A percentile compares a stretch with the other conserved stretches of the same genome.
phyloP scores from a whole-genome alignment of 2,329 filamentous ascomycete genomes.

The Penicillium italicum region DNA sequence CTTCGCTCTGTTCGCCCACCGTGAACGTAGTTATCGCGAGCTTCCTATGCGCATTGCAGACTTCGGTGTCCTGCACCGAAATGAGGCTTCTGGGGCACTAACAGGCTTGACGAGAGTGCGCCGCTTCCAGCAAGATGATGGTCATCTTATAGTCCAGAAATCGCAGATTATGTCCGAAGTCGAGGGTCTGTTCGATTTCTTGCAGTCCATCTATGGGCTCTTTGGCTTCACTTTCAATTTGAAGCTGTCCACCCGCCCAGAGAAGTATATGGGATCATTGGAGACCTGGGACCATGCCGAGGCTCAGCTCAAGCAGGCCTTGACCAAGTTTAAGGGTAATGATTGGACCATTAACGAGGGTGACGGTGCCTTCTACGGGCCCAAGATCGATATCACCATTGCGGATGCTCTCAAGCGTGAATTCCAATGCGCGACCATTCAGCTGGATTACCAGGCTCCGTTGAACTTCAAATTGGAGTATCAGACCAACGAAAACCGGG shows the following conservation, averaged over 20 bases:
- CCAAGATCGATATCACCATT: slow-evolving; percentile 97
- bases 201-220: slow-evolving; percentile 73
- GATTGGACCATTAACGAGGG: slow-evolving; percentile 90
- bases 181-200: slow-evolving; percentile 79
- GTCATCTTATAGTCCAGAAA: slow-evolving; percentile 77
- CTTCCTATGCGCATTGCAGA: slow-evolving; percentile 90
- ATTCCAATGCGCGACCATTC: slow-evolving; percentile 88
- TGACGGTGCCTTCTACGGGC: slow-evolving; percentile 96
- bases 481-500: slow-evolving; percentile 65
- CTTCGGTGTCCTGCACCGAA: slow-evolving; percentile 91
- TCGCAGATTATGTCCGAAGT: slow-evolving; percentile 67
- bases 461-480: slow-evolving; percentile 86
- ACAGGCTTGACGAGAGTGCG: slow-evolving; percentile 83
- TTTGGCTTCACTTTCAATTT: slow-evolving; percentile 90
- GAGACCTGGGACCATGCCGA: slow-evolving; percentile 90
- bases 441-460: slow-evolving; percentile 84
- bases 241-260: slow-evolving; percentile 85
- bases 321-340: slow-evolving; percentile 71
- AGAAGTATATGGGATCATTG: slow-evolving; percentile 82
- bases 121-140: slow-evolving; percentile 93
- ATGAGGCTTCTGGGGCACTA: slow-evolving; percentile 89
- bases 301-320: slow-evolving; percentile 69
- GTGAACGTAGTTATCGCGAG: slow-evolving; percentile 82
- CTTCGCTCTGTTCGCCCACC: slow-evolving; percentile 79
- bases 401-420: slow-evolving; percentile 80